Evolutionary conservation across 352 stramenopile genomes (phyloP).

Genomic region (Pythium vanterpoolii): DNA sequence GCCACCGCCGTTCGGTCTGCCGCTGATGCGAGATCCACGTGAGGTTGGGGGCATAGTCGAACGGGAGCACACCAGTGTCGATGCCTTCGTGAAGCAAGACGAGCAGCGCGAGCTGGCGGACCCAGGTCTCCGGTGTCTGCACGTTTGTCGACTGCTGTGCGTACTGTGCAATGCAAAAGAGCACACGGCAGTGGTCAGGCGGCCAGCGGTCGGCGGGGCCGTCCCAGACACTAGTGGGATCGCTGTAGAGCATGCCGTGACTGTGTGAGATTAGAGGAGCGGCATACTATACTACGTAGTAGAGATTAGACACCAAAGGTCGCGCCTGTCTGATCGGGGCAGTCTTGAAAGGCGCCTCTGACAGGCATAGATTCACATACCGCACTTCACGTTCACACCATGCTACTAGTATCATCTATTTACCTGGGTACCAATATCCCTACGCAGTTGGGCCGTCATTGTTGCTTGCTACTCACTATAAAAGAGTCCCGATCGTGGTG

Average conservation of each 20-base stretch:
- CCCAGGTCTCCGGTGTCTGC: constrained; percentile 91
- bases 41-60: constrained; percentile 94
- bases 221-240: constrained; percentile 41
- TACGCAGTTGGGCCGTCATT: no score
- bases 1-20: constrained; percentile 69
- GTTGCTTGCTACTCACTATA: no score
- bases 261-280: not conserved
- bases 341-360: not conserved
- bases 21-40: constrained; percentile 89
- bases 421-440: not conserved
- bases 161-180: constrained; percentile 95
- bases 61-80: constrained; percentile 90
- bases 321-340: not conserved
- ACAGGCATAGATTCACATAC: not conserved
- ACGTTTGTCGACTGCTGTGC: constrained; percentile 81
- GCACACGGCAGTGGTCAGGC: constrained; percentile 93
- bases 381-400: not conserved
- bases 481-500: no score
- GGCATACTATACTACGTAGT: no score
- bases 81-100: constrained; percentile 97
- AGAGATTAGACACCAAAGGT: not conserved
- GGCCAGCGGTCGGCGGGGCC: constrained; percentile 59
- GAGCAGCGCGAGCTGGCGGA: constrained; percentile 93
- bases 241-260: not conserved
- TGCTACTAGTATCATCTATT: not conserved